Conservation (phyloP, 495 filamentous ascomycete species). For the Hypoxylon crocopeplum region DNA sequence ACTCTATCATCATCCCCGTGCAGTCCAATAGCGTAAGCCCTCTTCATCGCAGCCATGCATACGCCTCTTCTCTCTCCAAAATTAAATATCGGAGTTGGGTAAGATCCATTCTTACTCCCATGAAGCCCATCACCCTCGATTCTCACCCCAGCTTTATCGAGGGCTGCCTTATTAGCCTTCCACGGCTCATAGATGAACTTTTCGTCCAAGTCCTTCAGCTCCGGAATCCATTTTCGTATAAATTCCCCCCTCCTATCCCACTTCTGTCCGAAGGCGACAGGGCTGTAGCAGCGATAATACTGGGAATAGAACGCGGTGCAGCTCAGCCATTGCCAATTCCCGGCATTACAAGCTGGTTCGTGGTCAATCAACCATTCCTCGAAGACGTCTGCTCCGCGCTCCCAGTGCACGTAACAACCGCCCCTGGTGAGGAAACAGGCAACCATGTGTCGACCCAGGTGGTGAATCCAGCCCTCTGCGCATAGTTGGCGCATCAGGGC, state of each 20-base stretch:
- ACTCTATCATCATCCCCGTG: slow-evolving; percentile 66
- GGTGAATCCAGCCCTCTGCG: slow-evolving; percentile 76
- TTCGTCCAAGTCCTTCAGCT: slow-evolving; percentile 62
- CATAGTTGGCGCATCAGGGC: slow-evolving; percentile 76
- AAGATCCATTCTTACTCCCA: slow-evolving; percentile 48
- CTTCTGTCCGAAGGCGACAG: slow-evolving; percentile 70
- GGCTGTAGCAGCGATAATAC: slow-evolving; percentile 71
- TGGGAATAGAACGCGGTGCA: slow-evolving; percentile 73
- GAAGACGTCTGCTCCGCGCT: slow-evolving; percentile 75
- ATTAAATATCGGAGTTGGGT: slow-evolving; percentile 78
- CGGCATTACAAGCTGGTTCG: slow-evolving; percentile 70
- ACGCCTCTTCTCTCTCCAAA: slow-evolving; percentile 63
- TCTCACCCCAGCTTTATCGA: slow-evolving; percentile 63
- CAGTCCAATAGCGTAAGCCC: slow-evolving; percentile 66
- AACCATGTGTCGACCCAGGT: slow-evolving; percentile 73
- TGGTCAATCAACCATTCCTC: slow-evolving; percentile 76
- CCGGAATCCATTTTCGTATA: slow-evolving; percentile 66
- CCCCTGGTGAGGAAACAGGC: slow-evolving; percentile 76
- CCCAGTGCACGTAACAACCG: slow-evolving; percentile 76
- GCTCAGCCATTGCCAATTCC: slow-evolving; percentile 79
- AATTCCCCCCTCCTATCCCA: slow-evolving; percentile 69
- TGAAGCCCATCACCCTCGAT: slow-evolving; percentile 59
- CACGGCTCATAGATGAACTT: slow-evolving; percentile 80
- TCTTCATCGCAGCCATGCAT: slow-evolving; percentile 69
- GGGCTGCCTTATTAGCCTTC: slow-evolving; percentile 67